Evolutionary conservation across 257 asterid species (phyloP).

Genomic region (Datura wrightii): DNA sequence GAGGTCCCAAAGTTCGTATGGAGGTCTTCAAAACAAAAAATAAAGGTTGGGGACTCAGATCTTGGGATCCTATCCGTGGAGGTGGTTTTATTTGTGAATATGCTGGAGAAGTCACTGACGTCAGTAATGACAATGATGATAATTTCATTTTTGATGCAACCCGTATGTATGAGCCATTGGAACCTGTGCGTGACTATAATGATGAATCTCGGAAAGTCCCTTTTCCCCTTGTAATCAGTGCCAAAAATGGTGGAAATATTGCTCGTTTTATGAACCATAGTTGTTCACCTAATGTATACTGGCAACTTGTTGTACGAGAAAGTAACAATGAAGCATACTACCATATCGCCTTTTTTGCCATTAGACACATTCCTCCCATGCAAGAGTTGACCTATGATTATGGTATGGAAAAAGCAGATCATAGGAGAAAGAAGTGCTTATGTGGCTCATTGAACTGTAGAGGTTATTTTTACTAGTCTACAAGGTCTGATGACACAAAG

Average conservation of each 20-base stretch:
- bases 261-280: conserved; percentile 97
- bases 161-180: conserved; percentile 67
- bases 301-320: conserved; percentile 87
- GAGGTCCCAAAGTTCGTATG: conserved; percentile 63
- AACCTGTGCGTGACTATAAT: conserved; percentile 46
- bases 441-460: conserved; percentile 80
- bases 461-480: conserved; percentile 69
- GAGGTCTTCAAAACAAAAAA: conserved; percentile 88
- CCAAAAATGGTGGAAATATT: conserved; percentile 75
- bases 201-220: conserved; percentile 55
- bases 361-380: conserved; percentile 89
- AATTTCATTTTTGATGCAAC: conserved; percentile 76
- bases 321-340: conserved; percentile 60
- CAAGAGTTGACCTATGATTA: conserved; percentile 90
- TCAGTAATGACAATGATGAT: conserved; percentile 50
- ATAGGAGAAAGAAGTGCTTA: conserved; percentile 69
- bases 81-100: conserved; percentile 91
- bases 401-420: conserved; percentile 64
- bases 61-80: conserved; percentile 89
- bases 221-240: conserved; percentile 73
- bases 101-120: conserved; percentile 76
- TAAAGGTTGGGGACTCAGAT: conserved; percentile 97
- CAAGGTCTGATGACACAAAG: not conserved
- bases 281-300: conserved; percentile 80
- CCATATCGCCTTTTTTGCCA: conserved; percentile 86